Conservation (phyloP, 805 yeast genomes). For the Candida pseudofarinosa region DNA sequence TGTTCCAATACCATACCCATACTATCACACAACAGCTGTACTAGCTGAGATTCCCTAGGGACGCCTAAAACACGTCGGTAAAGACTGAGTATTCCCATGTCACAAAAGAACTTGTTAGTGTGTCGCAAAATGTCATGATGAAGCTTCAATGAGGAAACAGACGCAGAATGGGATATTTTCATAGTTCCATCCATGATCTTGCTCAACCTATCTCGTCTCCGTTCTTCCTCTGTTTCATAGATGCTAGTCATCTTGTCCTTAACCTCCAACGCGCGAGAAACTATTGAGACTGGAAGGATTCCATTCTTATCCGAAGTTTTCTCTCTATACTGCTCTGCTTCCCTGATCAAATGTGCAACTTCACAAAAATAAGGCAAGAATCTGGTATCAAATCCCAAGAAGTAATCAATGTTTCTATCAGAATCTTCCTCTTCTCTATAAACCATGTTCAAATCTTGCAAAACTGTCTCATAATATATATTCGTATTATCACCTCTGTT, state of each 20-base stretch:
- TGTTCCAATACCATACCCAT: conserved; percentile 34
- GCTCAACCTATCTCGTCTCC: conserved; percentile 20
- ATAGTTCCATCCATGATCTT: conserved; percentile 13
- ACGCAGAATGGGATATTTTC: conserved; percentile 3
- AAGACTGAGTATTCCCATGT: conserved; percentile 52
- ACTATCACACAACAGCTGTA: conserved; percentile 45
- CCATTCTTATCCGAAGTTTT: conserved; percentile 14
- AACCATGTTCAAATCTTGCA: conserved; percentile 14
- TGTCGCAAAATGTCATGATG: conserved; percentile 37
- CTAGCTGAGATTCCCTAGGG: conserved; percentile 41
- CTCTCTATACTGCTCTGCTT: no score
- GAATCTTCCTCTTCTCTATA: conserved; percentile 20
- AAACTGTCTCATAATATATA: conserved; percentile 15
- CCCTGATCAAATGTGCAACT: conserved; percentile 31
- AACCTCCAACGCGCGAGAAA: conserved; percentile 23
- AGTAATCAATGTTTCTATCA: conserved; percentile 50
- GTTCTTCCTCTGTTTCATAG: conserved; percentile 23
- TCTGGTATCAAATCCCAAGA: conserved; percentile 63
- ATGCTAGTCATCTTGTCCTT: conserved; percentile 17
- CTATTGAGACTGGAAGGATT: conserved; percentile 15
- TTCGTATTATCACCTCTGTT: conserved; percentile 13
- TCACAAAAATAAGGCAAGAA: conserved; percentile 57
- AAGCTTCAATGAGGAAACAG: conserved; percentile 12
- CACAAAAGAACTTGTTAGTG: conserved; percentile 50
- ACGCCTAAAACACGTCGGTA: conserved; percentile 52